These are phyloP conservation scores for Leishmania gerbilli DNA, from an alignment of 208 protist species.

Conservation along the genomic window DNA sequence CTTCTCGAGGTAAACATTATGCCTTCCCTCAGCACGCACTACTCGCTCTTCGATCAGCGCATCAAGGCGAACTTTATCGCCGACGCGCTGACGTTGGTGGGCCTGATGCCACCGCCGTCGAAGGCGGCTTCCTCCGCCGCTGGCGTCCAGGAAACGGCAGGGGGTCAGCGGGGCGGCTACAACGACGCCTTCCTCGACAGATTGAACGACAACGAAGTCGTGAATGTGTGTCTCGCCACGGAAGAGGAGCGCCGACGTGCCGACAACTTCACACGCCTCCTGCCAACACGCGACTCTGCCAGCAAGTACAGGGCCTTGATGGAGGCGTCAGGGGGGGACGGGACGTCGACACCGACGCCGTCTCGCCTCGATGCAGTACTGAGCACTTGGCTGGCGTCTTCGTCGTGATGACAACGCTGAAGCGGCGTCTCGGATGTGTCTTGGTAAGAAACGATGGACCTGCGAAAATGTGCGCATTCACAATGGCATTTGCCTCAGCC, in stretches of 20 bases:
- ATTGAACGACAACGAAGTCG: conserved; percentile 5
- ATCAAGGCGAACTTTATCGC: conserved; percentile 85
- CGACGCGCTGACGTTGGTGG: conserved; percentile 82
- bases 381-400: conserved; percentile 35
- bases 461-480: background rate
- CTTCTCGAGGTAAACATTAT: conserved; percentile 91
- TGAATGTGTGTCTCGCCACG: conserved; percentile 52
- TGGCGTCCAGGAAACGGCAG: background rate
- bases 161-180: background rate
- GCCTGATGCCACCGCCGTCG: conserved; percentile 41
- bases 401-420: background rate
- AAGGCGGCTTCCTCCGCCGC: background rate
- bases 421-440: background rate
- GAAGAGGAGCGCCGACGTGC: conserved; percentile 52
- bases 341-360: background rate
- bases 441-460: no score
- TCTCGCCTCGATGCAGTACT: conserved; percentile 43
- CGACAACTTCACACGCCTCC: conserved; percentile 41
- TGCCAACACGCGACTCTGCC: conserved; percentile 50
- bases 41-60: conserved; percentile 76
- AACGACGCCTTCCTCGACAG: conserved; percentile 39
- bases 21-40: conserved; percentile 85
- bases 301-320: conserved; percentile 35
- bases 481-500: background rate
- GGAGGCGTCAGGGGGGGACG: background rate